Conservation (phyloP, 2,329 filamentous ascomycete species). For the Pseudopyricularia cyperi region DNA sequence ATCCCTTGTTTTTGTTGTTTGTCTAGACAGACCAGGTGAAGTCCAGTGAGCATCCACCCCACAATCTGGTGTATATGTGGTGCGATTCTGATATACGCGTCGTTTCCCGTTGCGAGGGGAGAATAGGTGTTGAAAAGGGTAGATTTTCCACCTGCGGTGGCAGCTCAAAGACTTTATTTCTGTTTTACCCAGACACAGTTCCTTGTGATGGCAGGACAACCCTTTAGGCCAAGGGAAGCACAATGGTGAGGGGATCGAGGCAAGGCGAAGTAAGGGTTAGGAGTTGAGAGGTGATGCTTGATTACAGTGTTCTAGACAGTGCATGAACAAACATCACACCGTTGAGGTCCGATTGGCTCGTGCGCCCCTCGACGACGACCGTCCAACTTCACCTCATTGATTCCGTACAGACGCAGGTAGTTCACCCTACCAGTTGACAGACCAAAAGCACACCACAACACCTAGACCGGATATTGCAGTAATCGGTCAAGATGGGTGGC, state of each 20-base stretch:
- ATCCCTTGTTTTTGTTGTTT: background rate
- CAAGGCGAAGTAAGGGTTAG: too few species aligned
- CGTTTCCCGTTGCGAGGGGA: background rate
- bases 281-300: too few species aligned
- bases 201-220: too few species aligned
- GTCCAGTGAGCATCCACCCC: background rate
- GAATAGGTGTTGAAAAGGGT: too few species aligned
- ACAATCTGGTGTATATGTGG: background rate
- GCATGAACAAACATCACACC: background rate
- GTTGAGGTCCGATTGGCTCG: background rate
- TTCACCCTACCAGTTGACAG: background rate
- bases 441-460: background rate
- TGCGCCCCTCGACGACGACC: background rate
- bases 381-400: background rate
- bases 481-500: conserved; percentile 25
- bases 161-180: too few species aligned
- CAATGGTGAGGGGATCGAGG: too few species aligned
- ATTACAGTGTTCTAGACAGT: background rate
- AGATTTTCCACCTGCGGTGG: too few species aligned
- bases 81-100: background rate
- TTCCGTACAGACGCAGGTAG: background rate
- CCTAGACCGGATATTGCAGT: background rate
- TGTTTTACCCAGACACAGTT: too few species aligned
- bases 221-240: too few species aligned
- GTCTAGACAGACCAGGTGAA: background rate